phyloP scores from a whole-genome alignment of 192 early-diverging fungal genomes.

The Coemansia asiatica region DNA sequence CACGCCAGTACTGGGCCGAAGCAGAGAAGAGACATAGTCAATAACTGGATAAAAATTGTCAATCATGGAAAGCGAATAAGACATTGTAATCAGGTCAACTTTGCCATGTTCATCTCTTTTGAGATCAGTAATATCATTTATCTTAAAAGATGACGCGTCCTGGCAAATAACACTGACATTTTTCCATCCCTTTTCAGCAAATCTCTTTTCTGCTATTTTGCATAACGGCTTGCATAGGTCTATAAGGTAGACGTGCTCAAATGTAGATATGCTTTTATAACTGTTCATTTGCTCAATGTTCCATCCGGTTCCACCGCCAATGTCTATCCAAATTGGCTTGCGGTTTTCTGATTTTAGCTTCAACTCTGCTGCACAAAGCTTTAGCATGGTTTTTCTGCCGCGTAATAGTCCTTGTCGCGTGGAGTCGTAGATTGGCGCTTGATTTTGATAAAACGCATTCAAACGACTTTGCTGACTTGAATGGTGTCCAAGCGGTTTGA shows the following conservation, averaged over 20 bases:
- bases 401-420: conserved; percentile 71
- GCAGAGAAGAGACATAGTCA: conserved; percentile 63
- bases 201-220: conserved; percentile 72
- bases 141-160: conserved; percentile 70
- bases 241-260: conserved; percentile 75
- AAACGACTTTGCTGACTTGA: conserved; percentile 70
- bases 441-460: conserved; percentile 78
- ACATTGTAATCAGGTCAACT: conserved; percentile 79
- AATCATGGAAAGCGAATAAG: conserved; percentile 89
- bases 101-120: conserved; percentile 52
- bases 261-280: conserved; percentile 71
- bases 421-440: conserved; percentile 77
- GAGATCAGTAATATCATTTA: conserved; percentile 59
- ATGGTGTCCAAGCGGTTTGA: conserved; percentile 67
- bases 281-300: conserved; percentile 78
- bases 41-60: conserved; percentile 69
- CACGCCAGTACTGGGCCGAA: conserved; percentile 63
- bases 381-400: conserved; percentile 77
- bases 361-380: conserved; percentile 78
- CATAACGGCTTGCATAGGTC: conserved; percentile 83
- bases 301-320: conserved; percentile 72
- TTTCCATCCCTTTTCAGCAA: conserved; percentile 72
- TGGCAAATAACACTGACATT: conserved; percentile 80
- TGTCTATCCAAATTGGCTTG: conserved; percentile 62
- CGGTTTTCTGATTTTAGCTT: conserved; percentile 23